Evolutionary conservation across 129 eudicot genomes (phyloP).

Genomic region (Artemisia argyi): DNA sequence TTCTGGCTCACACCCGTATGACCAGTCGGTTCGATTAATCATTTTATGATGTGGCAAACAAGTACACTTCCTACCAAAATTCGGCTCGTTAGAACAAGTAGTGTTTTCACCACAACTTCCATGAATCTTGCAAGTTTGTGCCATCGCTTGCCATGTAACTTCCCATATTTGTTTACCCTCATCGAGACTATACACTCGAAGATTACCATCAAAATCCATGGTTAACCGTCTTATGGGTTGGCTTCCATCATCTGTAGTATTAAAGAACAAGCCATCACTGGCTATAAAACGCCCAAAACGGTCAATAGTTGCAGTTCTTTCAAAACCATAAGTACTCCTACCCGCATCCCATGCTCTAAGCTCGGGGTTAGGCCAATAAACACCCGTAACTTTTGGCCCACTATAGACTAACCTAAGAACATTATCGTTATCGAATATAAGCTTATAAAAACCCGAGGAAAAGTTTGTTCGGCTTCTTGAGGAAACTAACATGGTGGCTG

Average conservation of each 20-base stretch:
- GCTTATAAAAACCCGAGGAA: conserved; percentile 44
- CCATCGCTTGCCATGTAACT: conserved; percentile 44
- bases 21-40: conserved; percentile 35
- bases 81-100: conserved; percentile 33
- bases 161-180: conserved; percentile 13
- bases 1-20: conserved; percentile 43
- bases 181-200: conserved; percentile 42
- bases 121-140: conserved; percentile 34
- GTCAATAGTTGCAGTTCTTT: conserved; percentile 42
- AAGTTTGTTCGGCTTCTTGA: conserved; percentile 35
- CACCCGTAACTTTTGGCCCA: conserved; percentile 40
- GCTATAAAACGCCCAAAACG: conserved; percentile 38
- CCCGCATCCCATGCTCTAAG: conserved; percentile 34
- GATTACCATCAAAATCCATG: conserved; percentile 57
- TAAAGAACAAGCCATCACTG: conserved; percentile 34
- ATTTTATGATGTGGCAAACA: conserved; percentile 43
- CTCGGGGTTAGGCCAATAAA: conserved; percentile 54
- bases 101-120: conserved; percentile 52
- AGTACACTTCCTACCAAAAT: conserved; percentile 35
- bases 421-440: conserved; percentile 48
- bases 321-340: conserved; percentile 40
- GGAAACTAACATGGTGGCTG: conserved; percentile 32
- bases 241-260: conserved; percentile 39
- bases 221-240: conserved; percentile 38
- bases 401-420: conserved; percentile 43